Base-by-base conservation (phyloP, 306 rosid species). In the Glycine soja region DNA sequence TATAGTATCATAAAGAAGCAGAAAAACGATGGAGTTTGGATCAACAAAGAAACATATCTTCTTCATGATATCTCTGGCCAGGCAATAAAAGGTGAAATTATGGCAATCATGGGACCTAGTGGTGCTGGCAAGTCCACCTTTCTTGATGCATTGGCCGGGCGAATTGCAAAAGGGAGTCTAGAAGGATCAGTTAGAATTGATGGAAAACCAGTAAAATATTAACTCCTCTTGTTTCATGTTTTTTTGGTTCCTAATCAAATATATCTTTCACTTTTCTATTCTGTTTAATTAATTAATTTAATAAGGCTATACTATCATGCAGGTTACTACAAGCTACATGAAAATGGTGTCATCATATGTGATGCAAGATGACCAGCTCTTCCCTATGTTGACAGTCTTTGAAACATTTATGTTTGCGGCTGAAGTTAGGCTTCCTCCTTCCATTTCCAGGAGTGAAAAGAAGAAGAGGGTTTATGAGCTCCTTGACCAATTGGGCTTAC, bases 121-220 rank as follows among this genome's bases (percentile, higher is more conserved):
- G 98, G 98, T 74, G 98, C 98, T 11, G 98, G 98, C 2, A 94
- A 94, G 87, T 92, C 98, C n/a, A 94, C 98, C 2, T 91, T 92
- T 82, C 98, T 92, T 3, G 98, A 92, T 80, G 97, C 97, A 71
- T 85, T 94, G 90, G 97, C 97, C 0, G 94, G 94, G 0, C 83
- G 95, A 36, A 94, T 94, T 80, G 94, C 94, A 0, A 87, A 89
- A 75, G 98, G 98, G 67, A 94, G 97, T 73, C 90, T 94, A 1
- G 74, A 88, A 88, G 98, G 98, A 76, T 90, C 97, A 6, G 97
- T 94, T 82, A 83, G 87, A 79, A 81, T 94, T 24, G 90, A 92
- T 79, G 97, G 93, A 48, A 92, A 84, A 74, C 89, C 91, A 75
- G 89, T 93, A 0, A 89, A 91, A 0, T 77, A 76, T 3, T 24